phyloP scores from a whole-genome alignment of 257 asterid species.

The Capsicum baccatum region DNA sequence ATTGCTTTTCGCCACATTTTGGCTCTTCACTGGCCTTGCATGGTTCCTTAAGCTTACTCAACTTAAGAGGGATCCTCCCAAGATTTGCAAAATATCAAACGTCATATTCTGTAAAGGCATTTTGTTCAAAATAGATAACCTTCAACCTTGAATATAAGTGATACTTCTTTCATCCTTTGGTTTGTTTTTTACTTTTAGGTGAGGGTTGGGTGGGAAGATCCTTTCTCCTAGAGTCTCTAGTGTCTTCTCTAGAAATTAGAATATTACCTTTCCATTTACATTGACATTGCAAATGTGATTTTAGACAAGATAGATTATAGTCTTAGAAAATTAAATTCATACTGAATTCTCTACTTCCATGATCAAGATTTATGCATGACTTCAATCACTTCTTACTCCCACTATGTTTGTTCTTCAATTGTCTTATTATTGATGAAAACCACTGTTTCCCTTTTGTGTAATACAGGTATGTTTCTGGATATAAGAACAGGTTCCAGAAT shows the following conservation, averaged over 20 bases:
- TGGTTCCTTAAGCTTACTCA: background rate
- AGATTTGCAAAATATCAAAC: background rate
- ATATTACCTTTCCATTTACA: background rate
- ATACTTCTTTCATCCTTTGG: background rate
- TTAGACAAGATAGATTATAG: background rate
- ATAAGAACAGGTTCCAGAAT: conserved; percentile 96
- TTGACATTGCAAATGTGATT: background rate
- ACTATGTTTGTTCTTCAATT: background rate
- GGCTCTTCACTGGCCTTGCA: background rate
- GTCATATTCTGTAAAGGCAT: background rate
- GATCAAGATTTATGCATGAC: conserved; percentile 21
- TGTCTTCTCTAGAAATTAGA: background rate
- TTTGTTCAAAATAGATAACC: background rate
- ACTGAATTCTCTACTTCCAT: background rate
- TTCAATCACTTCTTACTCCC: background rate
- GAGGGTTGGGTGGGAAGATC: background rate
- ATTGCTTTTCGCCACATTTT: background rate
- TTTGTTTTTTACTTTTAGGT: background rate
- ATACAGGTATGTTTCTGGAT: conserved; percentile 95
- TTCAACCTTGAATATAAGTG: background rate
- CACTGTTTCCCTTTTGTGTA: conserved; percentile 23
- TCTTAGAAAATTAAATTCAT: background rate
- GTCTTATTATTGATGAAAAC: conserved; percentile 23
- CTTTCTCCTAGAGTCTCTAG: background rate
- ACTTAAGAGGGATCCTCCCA: conserved; percentile 6